Evolutionary conservation across 495 filamentous ascomycete species (phyloP).

Genomic region (Hyaloscypha finlandica): DNA sequence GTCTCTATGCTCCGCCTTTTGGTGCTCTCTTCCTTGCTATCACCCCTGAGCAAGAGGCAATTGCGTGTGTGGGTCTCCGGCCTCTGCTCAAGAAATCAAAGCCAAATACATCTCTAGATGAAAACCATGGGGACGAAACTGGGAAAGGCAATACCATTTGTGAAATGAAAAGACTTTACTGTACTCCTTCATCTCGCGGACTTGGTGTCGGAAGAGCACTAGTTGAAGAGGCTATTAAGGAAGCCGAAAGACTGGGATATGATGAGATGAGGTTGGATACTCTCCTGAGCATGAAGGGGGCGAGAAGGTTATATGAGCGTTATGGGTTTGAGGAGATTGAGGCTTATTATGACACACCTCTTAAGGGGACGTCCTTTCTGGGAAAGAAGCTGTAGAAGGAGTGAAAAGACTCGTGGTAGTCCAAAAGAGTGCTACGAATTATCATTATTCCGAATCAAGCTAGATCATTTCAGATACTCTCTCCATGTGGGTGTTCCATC

Average conservation of each 20-base stretch:
- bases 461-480: no score
- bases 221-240: constrained; percentile 43
- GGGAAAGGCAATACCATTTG: constrained; percentile 38
- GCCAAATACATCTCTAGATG: neutral
- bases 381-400: constrained; percentile 1
- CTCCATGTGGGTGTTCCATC: no score
- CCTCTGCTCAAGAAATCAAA: constrained; percentile 17
- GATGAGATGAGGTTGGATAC: constrained; percentile 59
- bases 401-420: neutral
- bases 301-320: constrained; percentile 49
- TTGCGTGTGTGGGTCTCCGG: constrained; percentile 56
- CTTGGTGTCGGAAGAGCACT: constrained; percentile 50
- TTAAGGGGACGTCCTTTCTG: constrained; percentile 46
- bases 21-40: constrained; percentile 51
- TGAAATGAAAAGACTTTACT: constrained; percentile 64
- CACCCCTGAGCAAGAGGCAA: constrained; percentile 28
- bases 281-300: constrained; percentile 54
- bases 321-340: constrained; percentile 56
- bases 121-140: constrained; percentile 3
- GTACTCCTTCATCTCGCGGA: constrained; percentile 46
- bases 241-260: constrained; percentile 52
- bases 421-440: no score
- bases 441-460: no score
- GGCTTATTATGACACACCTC: constrained; percentile 59
- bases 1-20: constrained; percentile 50